Base-by-base conservation (phyloP, 352 stramenopile genomes). In the Aphanomyces cochlioides region DNA sequence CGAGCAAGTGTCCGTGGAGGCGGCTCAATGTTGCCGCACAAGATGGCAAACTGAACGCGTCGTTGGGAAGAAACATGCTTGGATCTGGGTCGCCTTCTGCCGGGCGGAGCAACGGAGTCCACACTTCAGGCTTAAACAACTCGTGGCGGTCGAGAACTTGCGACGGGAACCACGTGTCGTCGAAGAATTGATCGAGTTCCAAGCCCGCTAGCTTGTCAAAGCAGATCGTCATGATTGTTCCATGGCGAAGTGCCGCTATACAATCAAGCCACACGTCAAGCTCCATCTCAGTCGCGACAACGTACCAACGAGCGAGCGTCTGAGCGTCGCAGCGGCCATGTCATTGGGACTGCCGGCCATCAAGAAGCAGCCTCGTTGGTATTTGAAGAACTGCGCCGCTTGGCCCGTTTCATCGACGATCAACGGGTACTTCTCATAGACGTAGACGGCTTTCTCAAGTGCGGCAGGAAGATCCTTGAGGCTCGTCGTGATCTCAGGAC, bases 331-430 rank as follows among this genome's bases (percentile, higher is more conserved):
- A 12, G 76, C 72, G 5, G 78, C 73, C 80, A 92, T 92, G 56
- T 96, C 86, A 0, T 59, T 39, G 5, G 79, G 86, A 47, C 88
- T 94, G n/a, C 79, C 82, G 0, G 77, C 83, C 74, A 94, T 79
- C n/a, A 97, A 79, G 48, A 92, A 88, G 8, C 80, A 78, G 13
- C 90, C 89, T 2, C 86, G 87, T 72, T 97, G 90, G 74, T 97
- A 97, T 64, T 93, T 90, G 66, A 97, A 85, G 48, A 96, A 97
- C 2, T 88, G 83, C 36, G 78, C 82, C 12, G 86, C 90, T 74
- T 96, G 84, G 0, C 82, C 86, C 2, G 79, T 80, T 0, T 83
- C 75, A 53, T 97, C 91, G 15, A 97, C 67, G 15, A 97, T 73
- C n/a, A 97, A 69, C 15, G 89, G 89, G 72, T 90, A 96, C 21